Percentiles rank a stretch among this genome's conserved stretches.
phyloP scores from a whole-genome alignment of 345 rosid species.

The Erucastrum elatum region DNA sequence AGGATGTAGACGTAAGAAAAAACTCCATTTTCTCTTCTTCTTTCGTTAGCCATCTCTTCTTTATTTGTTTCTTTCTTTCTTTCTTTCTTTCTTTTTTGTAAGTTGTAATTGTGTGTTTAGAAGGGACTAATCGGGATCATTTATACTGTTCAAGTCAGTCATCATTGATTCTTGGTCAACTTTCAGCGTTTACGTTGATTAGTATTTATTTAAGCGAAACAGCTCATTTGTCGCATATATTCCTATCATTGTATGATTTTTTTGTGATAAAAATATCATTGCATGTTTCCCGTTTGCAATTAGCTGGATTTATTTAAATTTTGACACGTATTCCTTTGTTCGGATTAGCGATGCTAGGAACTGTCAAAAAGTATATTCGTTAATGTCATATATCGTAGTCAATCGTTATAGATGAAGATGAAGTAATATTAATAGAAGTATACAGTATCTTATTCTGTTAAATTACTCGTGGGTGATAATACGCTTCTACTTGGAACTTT shows the following conservation, averaged over 20 bases:
- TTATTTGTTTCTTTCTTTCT: not conserved
- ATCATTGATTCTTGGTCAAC: constrained; percentile 28
- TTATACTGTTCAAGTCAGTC: constrained; percentile 19
- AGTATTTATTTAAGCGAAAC: not conserved
- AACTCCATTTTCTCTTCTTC: constrained; percentile 28
- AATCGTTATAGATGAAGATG: too few relatives aligned
- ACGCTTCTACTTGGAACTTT: not conserved
- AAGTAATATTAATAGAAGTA: too few relatives aligned
- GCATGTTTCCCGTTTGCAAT: constrained; percentile 14
- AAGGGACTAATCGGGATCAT: not conserved
- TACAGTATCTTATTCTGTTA: too few relatives aligned
- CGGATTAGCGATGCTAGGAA: not conserved
- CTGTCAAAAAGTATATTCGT: too few relatives aligned
- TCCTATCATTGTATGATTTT: constrained; percentile 15
- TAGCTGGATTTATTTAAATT: not conserved
- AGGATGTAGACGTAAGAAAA: constrained; percentile 18
- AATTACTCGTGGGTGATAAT: not conserved
- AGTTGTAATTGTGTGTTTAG: not conserved
- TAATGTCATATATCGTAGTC: too few relatives aligned
- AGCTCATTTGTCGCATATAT: constrained; percentile 7
- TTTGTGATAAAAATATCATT: not conserved
- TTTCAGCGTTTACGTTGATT: not conserved
- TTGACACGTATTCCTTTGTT: not conserved
- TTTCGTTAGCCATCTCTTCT: constrained; percentile 22
- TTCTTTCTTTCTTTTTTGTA: not conserved